Evolutionary conservation across 768 basidiomycete species (phyloP), one percentile per base, ranked within the genome.

Genomic region (Trametes villosa): DNA sequence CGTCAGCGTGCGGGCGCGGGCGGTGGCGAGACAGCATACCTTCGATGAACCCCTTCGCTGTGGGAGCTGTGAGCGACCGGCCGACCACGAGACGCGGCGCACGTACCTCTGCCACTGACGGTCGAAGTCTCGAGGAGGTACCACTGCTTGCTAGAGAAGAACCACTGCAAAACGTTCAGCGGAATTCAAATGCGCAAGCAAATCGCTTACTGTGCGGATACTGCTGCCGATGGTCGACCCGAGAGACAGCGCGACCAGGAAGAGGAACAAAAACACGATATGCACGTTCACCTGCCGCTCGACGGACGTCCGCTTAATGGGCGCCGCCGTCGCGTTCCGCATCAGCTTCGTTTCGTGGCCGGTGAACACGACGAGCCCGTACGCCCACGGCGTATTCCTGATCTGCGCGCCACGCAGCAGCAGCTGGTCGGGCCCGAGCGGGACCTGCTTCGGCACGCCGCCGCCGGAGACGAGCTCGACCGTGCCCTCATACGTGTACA

Each of bases 271-370:
- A 76, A 96, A 98, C 11, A 98, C 85, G 64, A 99, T 98, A 67
- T 98, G 97, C 1, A 88, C 80, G 68, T 99, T 99, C 70, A 99
- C 97, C 74, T 97, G 94, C 41, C 88, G 82, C 74, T 98, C 97
- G 27, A 99, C 95, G 1, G 93, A 92, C 0, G 97, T 99, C 50
- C 95, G 81, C 76, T 98, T 99, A 77, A 98, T 94, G 12, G 97
- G 97, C 8, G 97, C 91, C 41, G 95, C 94, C 94, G 96, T 98
- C 42, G 97, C 96, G 69, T 98, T 98, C 60, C 93, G 85, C 94
- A 98, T 96, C 36, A 99, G 75, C 74, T 99, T 99, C 20, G 97
- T 98, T 79, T 99, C 96, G 70, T 98, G 97, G 0, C 97, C 97
- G 0, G 95, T 96, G 67, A 94, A 98, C 41, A 98, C 91, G 33